phyloP scores from a whole-genome alignment of 495 filamentous ascomycete genomes.

The Annulohypoxylon bovei region DNA sequence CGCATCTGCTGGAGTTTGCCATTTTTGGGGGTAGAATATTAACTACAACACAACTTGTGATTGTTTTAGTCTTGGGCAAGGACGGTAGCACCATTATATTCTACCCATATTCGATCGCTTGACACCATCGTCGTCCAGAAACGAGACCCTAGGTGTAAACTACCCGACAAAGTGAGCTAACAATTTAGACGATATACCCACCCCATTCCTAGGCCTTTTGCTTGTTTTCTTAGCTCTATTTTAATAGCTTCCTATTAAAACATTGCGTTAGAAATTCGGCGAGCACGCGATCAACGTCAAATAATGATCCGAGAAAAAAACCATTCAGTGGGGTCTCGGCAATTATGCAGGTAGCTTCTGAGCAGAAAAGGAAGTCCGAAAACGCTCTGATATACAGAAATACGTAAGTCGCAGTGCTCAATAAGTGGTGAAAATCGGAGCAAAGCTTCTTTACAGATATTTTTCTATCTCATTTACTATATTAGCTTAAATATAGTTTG shows the following conservation, averaged over 20 bases:
- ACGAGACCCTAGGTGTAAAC: background rate
- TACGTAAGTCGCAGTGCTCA: background rate
- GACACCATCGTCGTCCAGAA: background rate
- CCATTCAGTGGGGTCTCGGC: constrained; percentile 31
- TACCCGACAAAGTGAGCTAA: background rate
- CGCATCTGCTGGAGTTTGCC: constrained; percentile 1
- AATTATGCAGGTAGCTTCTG: constrained; percentile 14
- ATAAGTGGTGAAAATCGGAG: background rate
- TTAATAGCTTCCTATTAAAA: background rate
- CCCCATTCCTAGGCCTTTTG: background rate
- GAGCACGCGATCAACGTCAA: constrained; percentile 37
- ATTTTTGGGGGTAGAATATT: background rate
- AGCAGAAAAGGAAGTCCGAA: constrained; percentile 18
- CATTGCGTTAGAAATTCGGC: constrained; percentile 15
- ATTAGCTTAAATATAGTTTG: background rate
- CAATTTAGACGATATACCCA: background rate
- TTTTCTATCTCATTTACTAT: background rate
- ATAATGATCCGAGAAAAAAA: constrained; percentile 23
- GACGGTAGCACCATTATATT: background rate
- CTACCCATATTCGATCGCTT: background rate
- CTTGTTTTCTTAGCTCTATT: constrained; percentile 1
- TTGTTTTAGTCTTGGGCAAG: background rate
- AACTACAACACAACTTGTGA: background rate
- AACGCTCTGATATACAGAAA: background rate
- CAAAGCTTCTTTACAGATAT: background rate